These are phyloP conservation scores for Solidago caesia DNA, from an alignment of 129 eudicot genomes.

Conservation along the genomic window DNA sequence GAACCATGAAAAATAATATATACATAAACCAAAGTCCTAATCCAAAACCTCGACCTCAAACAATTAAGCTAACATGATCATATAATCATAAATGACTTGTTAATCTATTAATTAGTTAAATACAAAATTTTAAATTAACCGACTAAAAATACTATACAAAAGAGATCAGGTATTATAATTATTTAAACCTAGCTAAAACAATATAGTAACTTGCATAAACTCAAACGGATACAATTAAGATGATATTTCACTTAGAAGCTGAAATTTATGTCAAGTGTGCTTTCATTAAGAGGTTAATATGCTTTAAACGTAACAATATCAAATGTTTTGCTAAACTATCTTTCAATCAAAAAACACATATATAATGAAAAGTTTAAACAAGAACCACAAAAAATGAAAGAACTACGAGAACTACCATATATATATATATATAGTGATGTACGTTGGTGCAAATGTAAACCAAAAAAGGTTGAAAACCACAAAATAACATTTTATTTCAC, in stretches of 20 bases:
- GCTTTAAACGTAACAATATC: no score
- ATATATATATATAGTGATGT: no score
- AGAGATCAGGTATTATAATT: background rate
- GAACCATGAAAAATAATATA: background rate
- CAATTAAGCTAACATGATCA: background rate
- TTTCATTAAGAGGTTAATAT: no score
- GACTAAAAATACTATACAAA: background rate
- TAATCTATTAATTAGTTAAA: background rate
- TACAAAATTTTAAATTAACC: background rate
- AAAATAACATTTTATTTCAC: no score
- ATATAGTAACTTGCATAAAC: background rate
- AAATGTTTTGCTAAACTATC: no score
- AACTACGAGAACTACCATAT: no score
- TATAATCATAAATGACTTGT: slow-evolving; percentile 2
- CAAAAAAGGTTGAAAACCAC: no score
- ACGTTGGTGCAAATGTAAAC: no score
- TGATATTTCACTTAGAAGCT: background rate
- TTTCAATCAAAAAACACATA: no score
- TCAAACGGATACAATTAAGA: background rate
- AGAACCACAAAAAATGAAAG: no score
- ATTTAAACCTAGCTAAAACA: slow-evolving; percentile 17
- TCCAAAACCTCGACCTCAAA: slow-evolving; percentile 8
- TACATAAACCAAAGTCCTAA: slow-evolving; percentile 2
- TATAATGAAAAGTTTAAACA: no score
- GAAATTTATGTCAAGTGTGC: background rate